Conservation (phyloP, 352 stramenopile species). For the Peronosclerospora sorghi region DNA sequence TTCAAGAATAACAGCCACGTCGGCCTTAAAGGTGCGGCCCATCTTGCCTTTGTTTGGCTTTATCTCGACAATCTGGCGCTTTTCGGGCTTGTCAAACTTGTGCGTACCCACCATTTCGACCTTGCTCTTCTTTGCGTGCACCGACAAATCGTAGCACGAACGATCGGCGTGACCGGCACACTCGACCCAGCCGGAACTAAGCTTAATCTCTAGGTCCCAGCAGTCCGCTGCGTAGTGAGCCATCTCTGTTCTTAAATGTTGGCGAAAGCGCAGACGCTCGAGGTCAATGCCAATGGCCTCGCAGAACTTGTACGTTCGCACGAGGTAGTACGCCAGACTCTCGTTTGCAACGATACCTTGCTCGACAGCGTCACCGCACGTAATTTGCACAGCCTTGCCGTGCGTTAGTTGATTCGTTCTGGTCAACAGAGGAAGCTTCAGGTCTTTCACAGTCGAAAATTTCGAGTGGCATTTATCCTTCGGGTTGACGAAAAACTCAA, state of each 20-base stretch:
- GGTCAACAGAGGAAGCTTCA: conserved; percentile 85
- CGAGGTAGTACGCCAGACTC: conserved; percentile 99
- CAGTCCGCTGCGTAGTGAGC: conserved; percentile 99
- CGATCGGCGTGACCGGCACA: conserved; percentile 98
- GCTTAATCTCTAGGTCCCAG: conserved; percentile 99
- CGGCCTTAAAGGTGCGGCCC: conserved; percentile 93
- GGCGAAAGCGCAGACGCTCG: conserved; percentile 92
- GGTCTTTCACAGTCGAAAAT: conserved; percentile 83
- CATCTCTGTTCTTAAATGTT: conserved; percentile 99
- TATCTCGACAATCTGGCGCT: conserved; percentile 88
- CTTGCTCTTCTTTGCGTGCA: conserved; percentile 83
- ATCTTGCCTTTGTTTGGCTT: conserved; percentile 96
- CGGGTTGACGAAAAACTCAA: conserved; percentile 98
- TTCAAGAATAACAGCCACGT: conserved; percentile 75
- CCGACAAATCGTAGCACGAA: conserved; percentile 95
- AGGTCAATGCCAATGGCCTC: conserved; percentile 91
- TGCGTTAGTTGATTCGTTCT: conserved; percentile 93
- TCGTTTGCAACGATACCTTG: conserved; percentile 96
- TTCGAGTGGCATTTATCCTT: conserved; percentile 97
- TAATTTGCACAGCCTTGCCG: conserved; percentile 92
- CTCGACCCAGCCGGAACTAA: conserved; percentile 97
- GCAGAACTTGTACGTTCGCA: conserved; percentile 94
- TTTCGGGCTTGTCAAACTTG: conserved; percentile 89
- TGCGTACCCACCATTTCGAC: conserved; percentile 83
- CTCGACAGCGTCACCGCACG: conserved; percentile 85